Conservation (phyloP, 75 land plant species). For the Chamaecyparis obtusa region DNA sequence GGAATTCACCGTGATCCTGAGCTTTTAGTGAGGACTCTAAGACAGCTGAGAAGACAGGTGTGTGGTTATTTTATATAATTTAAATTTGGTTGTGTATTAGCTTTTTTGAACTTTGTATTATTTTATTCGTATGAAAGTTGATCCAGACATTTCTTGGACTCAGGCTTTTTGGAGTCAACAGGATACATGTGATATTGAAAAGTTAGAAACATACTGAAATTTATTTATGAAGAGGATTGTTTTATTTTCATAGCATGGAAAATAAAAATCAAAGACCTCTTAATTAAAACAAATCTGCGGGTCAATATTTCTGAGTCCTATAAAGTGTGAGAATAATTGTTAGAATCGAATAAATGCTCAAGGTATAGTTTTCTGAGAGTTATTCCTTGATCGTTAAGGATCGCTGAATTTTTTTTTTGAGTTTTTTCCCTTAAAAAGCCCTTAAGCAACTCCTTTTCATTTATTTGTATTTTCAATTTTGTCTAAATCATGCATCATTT, state of each 20-base stretch:
- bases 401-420: not conserved
- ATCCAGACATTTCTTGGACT: not conserved
- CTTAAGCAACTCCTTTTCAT: not conserved
- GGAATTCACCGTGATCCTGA: conserved; percentile 99
- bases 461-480: not conserved
- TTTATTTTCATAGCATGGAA: not conserved
- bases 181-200: not conserved
- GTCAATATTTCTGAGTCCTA: not conserved
- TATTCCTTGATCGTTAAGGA: not conserved
- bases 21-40: conserved; percentile 86
- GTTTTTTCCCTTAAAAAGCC: not conserved
- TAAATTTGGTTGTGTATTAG: not conserved
- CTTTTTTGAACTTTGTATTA: not conserved
- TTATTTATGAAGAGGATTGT: not conserved
- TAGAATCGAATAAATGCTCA: no score
- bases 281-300: not conserved
- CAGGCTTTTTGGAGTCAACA: not conserved
- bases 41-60: conserved; percentile 89
- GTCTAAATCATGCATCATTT: not conserved
- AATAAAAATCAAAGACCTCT: not conserved
- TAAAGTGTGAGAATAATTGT: not conserved
- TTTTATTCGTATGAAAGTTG: not conserved
- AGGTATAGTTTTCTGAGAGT: not conserved
- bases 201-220: not conserved
- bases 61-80: conserved; percentile 11